Evolutionary conservation across 257 asterid genomes (phyloP).

Genomic region (Jasminum sambac): DNA sequence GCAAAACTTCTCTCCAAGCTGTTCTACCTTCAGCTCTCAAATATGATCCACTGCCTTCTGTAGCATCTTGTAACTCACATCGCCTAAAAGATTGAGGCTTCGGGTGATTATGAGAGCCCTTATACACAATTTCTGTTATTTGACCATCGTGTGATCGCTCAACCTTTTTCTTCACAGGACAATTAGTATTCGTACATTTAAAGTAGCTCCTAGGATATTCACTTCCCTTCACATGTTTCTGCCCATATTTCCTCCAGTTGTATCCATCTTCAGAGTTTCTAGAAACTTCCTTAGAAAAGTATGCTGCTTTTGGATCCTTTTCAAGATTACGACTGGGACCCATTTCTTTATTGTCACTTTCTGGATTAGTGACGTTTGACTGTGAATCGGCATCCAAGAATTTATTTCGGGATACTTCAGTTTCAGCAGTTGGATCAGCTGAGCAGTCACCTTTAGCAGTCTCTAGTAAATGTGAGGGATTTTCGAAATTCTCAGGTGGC

Average conservation of each 20-base stretch:
- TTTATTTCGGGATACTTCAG: slow-evolving; percentile 19
- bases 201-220: slow-evolving; percentile 73
- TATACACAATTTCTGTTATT: slow-evolving; percentile 60
- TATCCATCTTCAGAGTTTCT: slow-evolving; percentile 60
- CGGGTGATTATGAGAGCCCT: slow-evolving; percentile 71
- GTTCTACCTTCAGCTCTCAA: slow-evolving; percentile 21
- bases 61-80: slow-evolving; percentile 29
- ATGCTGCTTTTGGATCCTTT: slow-evolving; percentile 29
- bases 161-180: slow-evolving; percentile 64
- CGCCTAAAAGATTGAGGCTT: slow-evolving; percentile 41
- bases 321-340: slow-evolving; percentile 4
- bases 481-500: slow-evolving; percentile 30
- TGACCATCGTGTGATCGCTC: slow-evolving; percentile 64
- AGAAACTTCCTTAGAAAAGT: slow-evolving; percentile 29
- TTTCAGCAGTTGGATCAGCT: slow-evolving; percentile 17
- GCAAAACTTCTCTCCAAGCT: slow-evolving; percentile 24
- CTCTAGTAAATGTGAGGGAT: slow-evolving; percentile 28
- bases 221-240: slow-evolving; percentile 80
- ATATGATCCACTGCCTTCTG: slow-evolving; percentile 30
- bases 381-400: slow-evolving; percentile 8
- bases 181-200: slow-evolving; percentile 57
- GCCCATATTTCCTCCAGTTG: slow-evolving; percentile 82
- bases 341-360: slow-evolving; percentile 25
- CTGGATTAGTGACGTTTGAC: background rate
- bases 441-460: slow-evolving; percentile 17